Base-by-base conservation (phyloP, 2,329 filamentous ascomycete genomes). In the Dactylellina haptotyla region DNA sequence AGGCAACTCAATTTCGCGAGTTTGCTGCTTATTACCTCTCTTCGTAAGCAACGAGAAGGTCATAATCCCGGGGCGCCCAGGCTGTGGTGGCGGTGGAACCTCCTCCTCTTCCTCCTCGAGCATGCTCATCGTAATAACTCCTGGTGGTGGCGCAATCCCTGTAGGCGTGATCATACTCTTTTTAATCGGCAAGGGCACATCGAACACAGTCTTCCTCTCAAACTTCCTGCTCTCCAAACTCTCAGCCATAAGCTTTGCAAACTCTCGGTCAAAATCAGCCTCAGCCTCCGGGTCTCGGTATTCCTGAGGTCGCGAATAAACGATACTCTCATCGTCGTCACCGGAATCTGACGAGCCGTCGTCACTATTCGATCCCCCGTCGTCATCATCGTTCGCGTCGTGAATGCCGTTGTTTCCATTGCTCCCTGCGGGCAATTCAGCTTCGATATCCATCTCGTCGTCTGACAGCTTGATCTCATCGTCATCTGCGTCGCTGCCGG, bases 171-270 rank as follows among this genome's bases (percentile, higher is more conserved):
- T 77, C n/a, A 80, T 76, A 43, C 81, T 78, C 18, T 75, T 77
- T 34, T 92, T 90, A 82, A 99, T 93, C 0, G 95, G 95, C n/a
- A 99, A 83, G 0, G 96, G 93, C n/a, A 98, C 92, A 80, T 99
- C 96, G 79, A 99, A 97, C 57, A 95, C 86, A 26, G 91, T 88
- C 82, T 97, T 97, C 75, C 95, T 91, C 79, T 99, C 95, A 77
- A 97, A 96, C 78, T 97, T 97, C 77, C 95, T 88, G 3, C 94
- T 96, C 77, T 99, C 95, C 78, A 97, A 84, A 82, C 94, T 97
- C 81, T 99, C 95, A 56, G 93, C 87, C 94, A 99, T 98, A 87
- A 99, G 91, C 81, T 96, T 97, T 37, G 95, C 93, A 80, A 97
- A 95, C 81, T 98, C 95, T 78, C 94, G 91, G 79, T 99, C 96